Percentiles rank a stretch among this genome's conserved stretches.
These are phyloP conservation scores for Hypoxylon intermedium DNA, from an alignment of 495 filamentous ascomycete species.

Conservation along the genomic window DNA sequence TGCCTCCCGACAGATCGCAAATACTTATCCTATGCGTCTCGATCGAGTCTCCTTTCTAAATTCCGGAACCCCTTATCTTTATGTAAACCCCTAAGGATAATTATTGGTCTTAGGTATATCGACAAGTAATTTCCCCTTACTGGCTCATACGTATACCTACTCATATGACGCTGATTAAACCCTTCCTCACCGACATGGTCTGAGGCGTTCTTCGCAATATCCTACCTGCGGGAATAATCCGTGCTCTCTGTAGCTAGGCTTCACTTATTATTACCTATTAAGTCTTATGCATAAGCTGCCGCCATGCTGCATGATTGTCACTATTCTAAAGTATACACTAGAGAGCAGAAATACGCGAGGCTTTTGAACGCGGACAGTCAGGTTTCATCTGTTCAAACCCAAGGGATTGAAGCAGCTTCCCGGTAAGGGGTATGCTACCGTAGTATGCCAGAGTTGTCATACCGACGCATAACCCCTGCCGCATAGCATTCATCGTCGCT, in stretches of 20 bases:
- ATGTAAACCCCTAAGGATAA: background rate
- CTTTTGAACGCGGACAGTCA: conserved; percentile 6
- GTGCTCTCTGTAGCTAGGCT: background rate
- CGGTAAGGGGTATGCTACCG: conserved; percentile 9
- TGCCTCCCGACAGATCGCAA: background rate
- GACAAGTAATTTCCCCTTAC: too few relatives aligned
- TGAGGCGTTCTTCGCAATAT: background rate
- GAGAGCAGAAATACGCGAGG: too few relatives aligned
- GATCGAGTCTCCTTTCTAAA: too few relatives aligned
- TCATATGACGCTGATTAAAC: background rate
- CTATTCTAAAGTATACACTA: too few relatives aligned
- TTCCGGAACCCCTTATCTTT: too few relatives aligned
- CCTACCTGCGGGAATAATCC: conserved; percentile 2
- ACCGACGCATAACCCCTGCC: conserved; percentile 16
- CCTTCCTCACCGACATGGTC: background rate
- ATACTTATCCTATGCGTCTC: too few relatives aligned
- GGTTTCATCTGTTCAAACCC: conserved; percentile 19
- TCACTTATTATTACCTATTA: too few relatives aligned
- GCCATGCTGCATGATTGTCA: background rate
- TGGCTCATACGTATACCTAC: background rate
- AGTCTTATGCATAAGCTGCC: conserved; percentile 1
- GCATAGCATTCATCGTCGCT: conserved; percentile 3
- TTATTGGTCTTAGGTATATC: background rate
- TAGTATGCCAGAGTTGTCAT: background rate
- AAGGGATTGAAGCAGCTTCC: conserved; percentile 10